Evolutionary conservation across 140 eudicot species (phyloP).

Genomic region (Oenanthe javanica): DNA sequence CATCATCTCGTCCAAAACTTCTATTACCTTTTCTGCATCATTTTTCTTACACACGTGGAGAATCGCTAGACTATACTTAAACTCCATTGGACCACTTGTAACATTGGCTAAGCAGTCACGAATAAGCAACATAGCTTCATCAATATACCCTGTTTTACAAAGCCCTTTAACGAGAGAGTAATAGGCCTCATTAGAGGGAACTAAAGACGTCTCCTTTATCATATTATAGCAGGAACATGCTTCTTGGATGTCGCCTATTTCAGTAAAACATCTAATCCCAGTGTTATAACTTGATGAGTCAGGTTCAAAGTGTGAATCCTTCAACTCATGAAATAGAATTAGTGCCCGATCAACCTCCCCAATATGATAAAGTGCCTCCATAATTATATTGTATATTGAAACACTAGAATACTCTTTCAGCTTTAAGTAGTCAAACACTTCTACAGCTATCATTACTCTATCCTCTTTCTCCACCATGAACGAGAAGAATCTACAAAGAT

Average conservation of each 20-base stretch:
- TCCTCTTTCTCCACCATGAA: constrained; percentile 39
- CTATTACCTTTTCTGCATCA: constrained; percentile 57
- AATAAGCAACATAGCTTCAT: constrained; percentile 65
- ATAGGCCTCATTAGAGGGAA: constrained; percentile 66
- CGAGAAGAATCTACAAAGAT: constrained; percentile 52
- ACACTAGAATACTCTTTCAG: constrained; percentile 42
- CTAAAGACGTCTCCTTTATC: constrained; percentile 38
- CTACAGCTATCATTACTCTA: constrained; percentile 38
- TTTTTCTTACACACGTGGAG: constrained; percentile 66
- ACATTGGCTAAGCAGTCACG: constrained; percentile 76
- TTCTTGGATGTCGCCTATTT: constrained; percentile 45
- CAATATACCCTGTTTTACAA: constrained; percentile 60
- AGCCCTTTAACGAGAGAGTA: constrained; percentile 66
- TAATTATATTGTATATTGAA: constrained; percentile 57
- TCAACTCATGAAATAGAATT: constrained; percentile 47
- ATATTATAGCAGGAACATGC: constrained; percentile 67
- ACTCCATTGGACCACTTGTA: constrained; percentile 62
- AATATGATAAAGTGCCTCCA: constrained; percentile 51
- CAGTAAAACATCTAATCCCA: constrained; percentile 49
- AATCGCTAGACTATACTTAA: constrained; percentile 60
- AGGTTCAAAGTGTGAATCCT: constrained; percentile 36
- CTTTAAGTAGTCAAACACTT: constrained; percentile 59
- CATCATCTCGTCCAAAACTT: constrained; percentile 61
- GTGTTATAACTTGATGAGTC: constrained; percentile 49
- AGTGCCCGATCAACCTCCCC: constrained; percentile 54